Evolutionary conservation across 176 grass and related monocot species (phyloP), one percentile per base, ranked within the genome.

Genomic region (Echinochloa phyllopogon): DNA sequence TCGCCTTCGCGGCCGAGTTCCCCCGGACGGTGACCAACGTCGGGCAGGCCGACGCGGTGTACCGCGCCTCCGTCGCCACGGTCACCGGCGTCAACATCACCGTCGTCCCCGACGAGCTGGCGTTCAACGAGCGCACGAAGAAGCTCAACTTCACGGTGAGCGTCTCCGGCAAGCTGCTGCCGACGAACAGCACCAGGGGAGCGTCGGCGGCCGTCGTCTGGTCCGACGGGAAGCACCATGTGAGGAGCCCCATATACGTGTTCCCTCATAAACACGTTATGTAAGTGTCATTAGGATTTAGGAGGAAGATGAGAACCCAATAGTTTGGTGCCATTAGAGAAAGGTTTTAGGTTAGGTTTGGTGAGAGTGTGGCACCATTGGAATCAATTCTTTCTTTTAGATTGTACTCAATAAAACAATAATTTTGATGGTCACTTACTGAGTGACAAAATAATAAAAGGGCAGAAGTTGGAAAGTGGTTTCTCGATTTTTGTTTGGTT

Each of bases 241-340:
- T 69, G 0, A 69, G 85, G 61, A 82, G 85, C 70, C 70, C 85
- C 17, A 57, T 82, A 4, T 80, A 74, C 23, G 85, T 86, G 23
- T 86, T 74, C 18, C 47, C 77, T 21, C 17, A 41, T 1, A 81
- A 55, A 3, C 59, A 51, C 47, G 10, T 24, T 4, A 6, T 37
- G 39, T 47, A 8, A 2, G 38, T 23, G 77, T 24, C 17, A 9
- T 16, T 25, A 20, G 8, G 48, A 50, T n/a, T 12, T 12, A 50
- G 14, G 20, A 57, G n/a, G 6, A 52, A 27, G 0, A 23, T 6
- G 29, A 33, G 29, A 33, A 33, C 29, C 2, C 29, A 33, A 33
- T 33, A 33, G 29, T 33, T 33, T 33, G 29, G 16, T 6, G 51
- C 51, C 51, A 57, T n/a, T 57, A 53, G 53, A n/a, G 2, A 33